Evolutionary conservation across 2,329 filamentous ascomycete species (phyloP), one percentile per base, ranked within the genome.

Genomic region (Bipolaris cookei): DNA sequence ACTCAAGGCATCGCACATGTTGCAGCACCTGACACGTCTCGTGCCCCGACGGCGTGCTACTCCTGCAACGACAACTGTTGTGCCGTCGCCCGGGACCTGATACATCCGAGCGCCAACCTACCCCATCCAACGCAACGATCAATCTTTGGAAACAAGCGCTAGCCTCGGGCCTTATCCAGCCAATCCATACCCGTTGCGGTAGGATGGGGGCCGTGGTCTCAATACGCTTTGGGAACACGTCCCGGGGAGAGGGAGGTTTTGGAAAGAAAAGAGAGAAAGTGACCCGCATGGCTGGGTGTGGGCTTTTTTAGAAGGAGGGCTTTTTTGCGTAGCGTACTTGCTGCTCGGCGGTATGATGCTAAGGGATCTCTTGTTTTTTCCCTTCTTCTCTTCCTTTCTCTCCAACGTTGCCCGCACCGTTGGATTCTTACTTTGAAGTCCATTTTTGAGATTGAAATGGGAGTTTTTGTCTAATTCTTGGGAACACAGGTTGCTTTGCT

Each of bases 21-120:
- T 30, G n/a, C 42, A 32, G 25, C 42, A 14, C 55, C 63, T 67
- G 66, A 68, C 54, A 69, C 68, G 54, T 52, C 34, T 48, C 18
- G 52, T 54, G 69, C 62, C 28, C 56, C 54, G 59, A 63, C 39
- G 51, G 49, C 46, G 43, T 30, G 42, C 39, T 56, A 23, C 11
- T 42, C 28, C 58, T 74, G 68, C 54, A 60, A 75, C 73, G 56
- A 45, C 38, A 46, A 45, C 30, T 65, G 71, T 69, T 49, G 28
- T 28, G 75, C 65, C 70, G 68, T 66, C 64, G 28, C 28, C 28
- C 73, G 71, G 73, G 66, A 69, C 56, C 21, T 71, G 68, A 67
- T 59, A 70, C 71, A 71, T 73, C 72, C 73, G 71, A 18, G 67
- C 64, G 58, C 39, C 43, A 45, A 30, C 28, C 3, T 30, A 30